phyloP scores from a whole-genome alignment of 257 asterid genomes.

The Oldenlandia corymbosa region DNA sequence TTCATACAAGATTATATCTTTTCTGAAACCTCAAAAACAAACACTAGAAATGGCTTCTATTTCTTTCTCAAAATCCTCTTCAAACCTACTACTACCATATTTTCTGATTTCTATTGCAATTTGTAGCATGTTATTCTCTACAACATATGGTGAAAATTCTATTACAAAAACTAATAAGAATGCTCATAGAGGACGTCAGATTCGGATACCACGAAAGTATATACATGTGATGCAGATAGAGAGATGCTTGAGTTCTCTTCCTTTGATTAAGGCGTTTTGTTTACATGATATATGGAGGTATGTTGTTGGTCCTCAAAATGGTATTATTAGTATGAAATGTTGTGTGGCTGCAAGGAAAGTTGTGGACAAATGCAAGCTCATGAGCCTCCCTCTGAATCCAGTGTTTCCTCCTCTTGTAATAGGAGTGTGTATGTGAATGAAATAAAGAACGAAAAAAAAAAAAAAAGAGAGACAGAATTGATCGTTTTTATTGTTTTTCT shows the following conservation, averaged over 20 bases:
- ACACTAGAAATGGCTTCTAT: not conserved
- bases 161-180: too few relatives aligned
- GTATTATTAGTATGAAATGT: not conserved
- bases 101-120: not conserved
- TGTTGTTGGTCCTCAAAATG: not conserved
- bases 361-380: slow-evolving; percentile 3
- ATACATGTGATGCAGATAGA: not conserved
- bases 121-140: not conserved
- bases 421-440: slow-evolving; percentile 1
- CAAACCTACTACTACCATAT: not conserved
- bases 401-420: not conserved
- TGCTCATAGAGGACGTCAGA: too few relatives aligned
- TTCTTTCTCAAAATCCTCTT: not conserved
- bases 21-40: not conserved
- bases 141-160: not conserved
- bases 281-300: not conserved
- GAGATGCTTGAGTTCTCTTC: not conserved
- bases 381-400: not conserved
- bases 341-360: not conserved
- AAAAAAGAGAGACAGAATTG: not conserved
- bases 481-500: too few relatives aligned
- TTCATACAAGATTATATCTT: not conserved
- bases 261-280: not conserved
- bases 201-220: not conserved
- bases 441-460: not conserved